Conservation (phyloP, 2,329 filamentous ascomycete species). For the Keithomyces neogunnii region DNA sequence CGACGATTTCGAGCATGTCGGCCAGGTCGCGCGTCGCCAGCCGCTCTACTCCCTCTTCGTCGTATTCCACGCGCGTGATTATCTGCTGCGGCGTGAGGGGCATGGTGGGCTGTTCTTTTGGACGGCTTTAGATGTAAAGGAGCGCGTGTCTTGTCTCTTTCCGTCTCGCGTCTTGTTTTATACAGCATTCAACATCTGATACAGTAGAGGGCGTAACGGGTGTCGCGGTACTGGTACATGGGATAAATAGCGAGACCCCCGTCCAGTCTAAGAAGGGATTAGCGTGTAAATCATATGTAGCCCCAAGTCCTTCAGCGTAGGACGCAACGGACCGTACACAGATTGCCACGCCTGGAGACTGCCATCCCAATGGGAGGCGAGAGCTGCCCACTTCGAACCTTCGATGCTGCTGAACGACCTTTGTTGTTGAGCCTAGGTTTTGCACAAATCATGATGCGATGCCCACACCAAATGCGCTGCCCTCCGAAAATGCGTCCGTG, state of each 20-base stretch:
- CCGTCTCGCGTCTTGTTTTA: too few species aligned
- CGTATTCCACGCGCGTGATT: not conserved
- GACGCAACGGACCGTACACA: too few species aligned
- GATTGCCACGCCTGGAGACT: too few species aligned
- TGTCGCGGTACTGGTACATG: too few species aligned
- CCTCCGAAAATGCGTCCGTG: not conserved
- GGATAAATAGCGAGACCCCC: too few species aligned
- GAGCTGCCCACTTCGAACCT: not conserved
- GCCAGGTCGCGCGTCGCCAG: not conserved
- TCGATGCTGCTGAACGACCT: not conserved
- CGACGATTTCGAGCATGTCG: not conserved
- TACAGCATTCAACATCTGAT: too few species aligned
- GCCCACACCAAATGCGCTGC: not conserved
- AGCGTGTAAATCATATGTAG: too few species aligned
- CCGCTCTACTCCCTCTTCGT: not conserved
- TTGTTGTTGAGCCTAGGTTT: not conserved
- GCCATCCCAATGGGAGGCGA: too few species aligned
- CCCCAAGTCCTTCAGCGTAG: too few species aligned
- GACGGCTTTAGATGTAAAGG: not conserved
- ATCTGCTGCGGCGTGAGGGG: slow-evolving; percentile 1
- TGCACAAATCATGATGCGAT: not conserved
- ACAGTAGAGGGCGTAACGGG: too few species aligned
- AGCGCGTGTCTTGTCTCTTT: too few species aligned
- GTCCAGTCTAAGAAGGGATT: too few species aligned
- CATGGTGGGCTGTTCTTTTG: not conserved